Conservation (phyloP, 805 yeast species). For the Kuraishia hungarica region DNA sequence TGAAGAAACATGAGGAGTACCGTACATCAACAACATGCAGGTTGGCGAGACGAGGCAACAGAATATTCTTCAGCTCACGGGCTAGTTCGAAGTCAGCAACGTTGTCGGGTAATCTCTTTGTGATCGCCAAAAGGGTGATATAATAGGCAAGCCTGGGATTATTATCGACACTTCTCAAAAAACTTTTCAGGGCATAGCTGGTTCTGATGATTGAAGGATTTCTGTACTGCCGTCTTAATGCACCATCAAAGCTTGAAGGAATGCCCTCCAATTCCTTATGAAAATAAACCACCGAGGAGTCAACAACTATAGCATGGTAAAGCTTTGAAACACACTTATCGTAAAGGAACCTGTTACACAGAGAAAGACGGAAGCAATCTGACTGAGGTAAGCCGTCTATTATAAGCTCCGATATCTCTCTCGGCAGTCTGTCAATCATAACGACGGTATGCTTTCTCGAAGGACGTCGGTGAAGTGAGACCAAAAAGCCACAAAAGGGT, state of each 20-base stretch:
- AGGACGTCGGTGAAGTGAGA: too few species aligned
- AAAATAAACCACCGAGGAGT: constrained; percentile 12
- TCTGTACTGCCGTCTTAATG: neutral
- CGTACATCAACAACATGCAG: constrained; percentile 12
- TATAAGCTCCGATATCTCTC: constrained; percentile 12
- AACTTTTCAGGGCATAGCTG: constrained; percentile 14
- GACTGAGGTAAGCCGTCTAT: constrained; percentile 12
- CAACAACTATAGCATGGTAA: constrained; percentile 16
- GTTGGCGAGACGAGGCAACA: constrained; percentile 8
- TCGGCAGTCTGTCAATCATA: constrained; percentile 18
- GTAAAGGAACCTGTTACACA: constrained; percentile 9
- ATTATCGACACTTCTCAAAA: constrained; percentile 9
- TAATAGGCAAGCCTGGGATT: constrained; percentile 5
- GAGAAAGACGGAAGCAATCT: constrained; percentile 16
- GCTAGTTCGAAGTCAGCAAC: constrained; percentile 14
- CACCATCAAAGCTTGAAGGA: constrained; percentile 8
- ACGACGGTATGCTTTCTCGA: neutral
- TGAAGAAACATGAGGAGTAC: constrained; percentile 13
- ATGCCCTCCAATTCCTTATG: constrained; percentile 13
- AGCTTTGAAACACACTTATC: constrained; percentile 8
- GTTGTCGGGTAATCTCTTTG: constrained; percentile 14
- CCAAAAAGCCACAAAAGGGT: too few species aligned
- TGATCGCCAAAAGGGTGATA: constrained; percentile 12
- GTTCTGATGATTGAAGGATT: constrained; percentile 11
- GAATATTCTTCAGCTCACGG: constrained; percentile 6